Base-by-base conservation (phyloP, 2,329 filamentous ascomycete species). In the Phyllosticta paracitricarpa region DNA sequence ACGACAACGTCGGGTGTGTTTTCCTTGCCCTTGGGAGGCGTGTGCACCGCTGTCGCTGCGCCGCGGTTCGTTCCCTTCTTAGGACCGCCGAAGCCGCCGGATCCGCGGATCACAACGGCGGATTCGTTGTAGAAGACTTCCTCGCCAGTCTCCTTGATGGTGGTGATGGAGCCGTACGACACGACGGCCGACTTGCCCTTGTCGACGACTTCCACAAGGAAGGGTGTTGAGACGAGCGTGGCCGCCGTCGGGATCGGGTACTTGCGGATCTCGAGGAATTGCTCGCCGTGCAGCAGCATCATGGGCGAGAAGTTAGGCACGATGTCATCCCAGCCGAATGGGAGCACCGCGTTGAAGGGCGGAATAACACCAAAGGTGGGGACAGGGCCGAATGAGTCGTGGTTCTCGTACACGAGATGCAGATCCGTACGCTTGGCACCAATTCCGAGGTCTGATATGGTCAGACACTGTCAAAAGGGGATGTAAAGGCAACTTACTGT, bases 211-310 rank as follows among this genome's bases (percentile, higher is more conserved):
- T 99, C 94, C 64, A 99, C 84, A 62, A 99, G 86, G 73, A 86
- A 87, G 63, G 86, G 88, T 71, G 86, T 84, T 62, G 88, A 90
- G 68, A 89, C 75, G 57, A 96, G 86, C 62, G 85, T 87, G 57
- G 84, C 91, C 61, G 86, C 83, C 33, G 92, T 97, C 40, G 93
- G 93, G 69, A 97, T 89, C 51, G 94, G 94, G 79, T 86, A 95
- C 76, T 93, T 91, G 72, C 87, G 86, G 71, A 99, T 84, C 78
- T 99, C 94, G 65, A 99, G 89, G 78, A 92, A 99, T 77, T 99
- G 94, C 81, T 99, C 94, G 72, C 94, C 94, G 79, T 99, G 94
- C 25, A 99, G 88, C 57, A 99, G 85, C 91, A 97, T 97, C 91
- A 96, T 97, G 64, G 92, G 93, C 48, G 85, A 91, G 81, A 97